Conservation (phyloP, 495 filamentous ascomycete genomes). For the Glonium stellatum region DNA sequence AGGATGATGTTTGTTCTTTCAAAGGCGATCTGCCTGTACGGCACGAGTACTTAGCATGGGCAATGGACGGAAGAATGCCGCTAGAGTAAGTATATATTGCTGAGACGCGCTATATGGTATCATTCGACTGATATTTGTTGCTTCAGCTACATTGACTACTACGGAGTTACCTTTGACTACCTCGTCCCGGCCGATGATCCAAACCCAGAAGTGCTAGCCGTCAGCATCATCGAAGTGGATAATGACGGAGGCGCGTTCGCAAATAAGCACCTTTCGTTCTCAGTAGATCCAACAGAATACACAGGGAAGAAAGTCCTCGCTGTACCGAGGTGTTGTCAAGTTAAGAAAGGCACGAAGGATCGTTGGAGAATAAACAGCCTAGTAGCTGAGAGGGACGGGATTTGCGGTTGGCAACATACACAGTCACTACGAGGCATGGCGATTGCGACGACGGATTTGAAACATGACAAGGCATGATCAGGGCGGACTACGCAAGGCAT, state of each 20-base stretch:
- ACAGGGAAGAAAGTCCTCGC: slow-evolving; percentile 38
- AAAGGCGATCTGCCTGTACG: slow-evolving; percentile 15
- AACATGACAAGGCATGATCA: too few species aligned
- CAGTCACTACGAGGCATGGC: too few species aligned
- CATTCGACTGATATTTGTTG: slow-evolving; percentile 6
- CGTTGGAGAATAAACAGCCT: slow-evolving; percentile 15
- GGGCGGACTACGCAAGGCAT: too few species aligned
- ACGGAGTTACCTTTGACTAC: slow-evolving; percentile 20
- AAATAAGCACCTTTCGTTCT: slow-evolving; percentile 30
- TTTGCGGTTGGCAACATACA: too few species aligned
- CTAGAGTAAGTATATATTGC: slow-evolving; percentile 11
- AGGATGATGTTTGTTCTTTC: slow-evolving; percentile 9
- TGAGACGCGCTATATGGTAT: neutral
- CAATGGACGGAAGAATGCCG: slow-evolving; percentile 18
- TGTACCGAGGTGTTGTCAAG: slow-evolving; percentile 38
- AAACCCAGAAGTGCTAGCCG: slow-evolving; percentile 20
- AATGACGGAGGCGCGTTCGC: slow-evolving; percentile 29
- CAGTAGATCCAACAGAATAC: slow-evolving; percentile 32
- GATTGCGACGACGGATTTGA: too few species aligned
- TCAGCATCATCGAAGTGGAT: slow-evolving; percentile 16
- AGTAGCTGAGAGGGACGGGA: slow-evolving; percentile 10
- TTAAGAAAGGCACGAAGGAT: slow-evolving; percentile 37
- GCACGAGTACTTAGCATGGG: slow-evolving; percentile 18
- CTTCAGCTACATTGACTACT: slow-evolving; percentile 21
- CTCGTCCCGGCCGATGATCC: slow-evolving; percentile 18